Evolutionary conservation across 345 rosid genomes (phyloP).

Genomic region (Turnera subulata): DNA sequence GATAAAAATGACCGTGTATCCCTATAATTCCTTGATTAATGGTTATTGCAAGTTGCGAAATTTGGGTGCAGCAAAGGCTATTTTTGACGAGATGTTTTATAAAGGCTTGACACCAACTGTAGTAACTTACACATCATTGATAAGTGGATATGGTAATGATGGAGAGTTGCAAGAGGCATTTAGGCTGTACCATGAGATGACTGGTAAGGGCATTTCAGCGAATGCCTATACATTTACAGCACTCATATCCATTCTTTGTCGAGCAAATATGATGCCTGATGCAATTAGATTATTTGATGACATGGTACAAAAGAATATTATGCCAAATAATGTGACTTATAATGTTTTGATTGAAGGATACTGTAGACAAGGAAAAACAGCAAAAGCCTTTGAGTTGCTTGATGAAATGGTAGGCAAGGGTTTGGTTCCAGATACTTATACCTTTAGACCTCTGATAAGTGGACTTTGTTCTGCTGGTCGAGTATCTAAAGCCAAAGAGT

Average conservation of each 20-base stretch:
- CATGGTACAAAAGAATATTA: slow-evolving; percentile 51
- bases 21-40: slow-evolving; percentile 73
- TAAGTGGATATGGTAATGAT: slow-evolving; percentile 70
- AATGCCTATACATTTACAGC: slow-evolving; percentile 65
- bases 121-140: slow-evolving; percentile 64
- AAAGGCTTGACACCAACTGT: slow-evolving; percentile 65
- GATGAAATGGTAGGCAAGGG: slow-evolving; percentile 65
- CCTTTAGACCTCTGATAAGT: slow-evolving; percentile 67
- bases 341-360: slow-evolving; percentile 82
- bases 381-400: slow-evolving; percentile 58
- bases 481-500: slow-evolving; percentile 65
- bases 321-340: slow-evolving; percentile 77
- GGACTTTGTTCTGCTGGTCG: slow-evolving; percentile 69
- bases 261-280: slow-evolving; percentile 46
- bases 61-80: slow-evolving; percentile 45
- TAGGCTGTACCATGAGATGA: slow-evolving; percentile 79
- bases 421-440: slow-evolving; percentile 78
- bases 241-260: slow-evolving; percentile 68
- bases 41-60: slow-evolving; percentile 76
- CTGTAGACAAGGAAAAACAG: slow-evolving; percentile 49
- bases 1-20: slow-evolving; percentile 51
- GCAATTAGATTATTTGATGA: slow-evolving; percentile 54
- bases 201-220: slow-evolving; percentile 60
- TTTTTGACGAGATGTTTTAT: slow-evolving; percentile 51
- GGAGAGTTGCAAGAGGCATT: slow-evolving; percentile 57